Evolutionary conservation across 148 eudicot genomes (phyloP), one percentile per base, ranked within the genome.

Genomic region (Vaccinium macrocarpon): DNA sequence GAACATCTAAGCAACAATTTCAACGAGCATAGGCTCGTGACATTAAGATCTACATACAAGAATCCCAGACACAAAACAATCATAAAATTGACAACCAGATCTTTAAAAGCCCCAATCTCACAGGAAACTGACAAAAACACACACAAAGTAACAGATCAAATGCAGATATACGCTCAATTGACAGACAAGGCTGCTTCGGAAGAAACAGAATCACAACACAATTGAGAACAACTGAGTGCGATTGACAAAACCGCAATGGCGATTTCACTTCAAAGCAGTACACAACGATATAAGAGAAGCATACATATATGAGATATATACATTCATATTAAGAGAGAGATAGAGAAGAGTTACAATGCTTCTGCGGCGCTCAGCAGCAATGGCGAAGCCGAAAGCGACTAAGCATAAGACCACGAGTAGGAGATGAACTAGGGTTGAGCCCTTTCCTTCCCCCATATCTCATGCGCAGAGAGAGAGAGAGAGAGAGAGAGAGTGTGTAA

Each of bases 311-410:
- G 7, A 23, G 73, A 35, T 35, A 72, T 35, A 8, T 38, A 46
- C 51, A 76, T 5, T 21, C 35, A 76, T 23, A 76, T 11, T 10
- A 6, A 48, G 79, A 76, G 79, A 49, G 79, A 76, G 79, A 23
- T 29, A 48, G 56, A 42, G 77, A 49, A 6, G 35, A 50, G 80
- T 77, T 77, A 77, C 80, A 51, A 77, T 77, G 80, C 80, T 77
- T 51, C 80, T 77, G 14, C 80, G 80, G 80, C 80, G 80, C 59
- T 77, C 80, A 25, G 80, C 59, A 51, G 80, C 80, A 77, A 77
- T 77, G 80, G 80, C 32, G 80, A 77, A 77, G 19, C 80, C 80
- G 80, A 77, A 77, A 6, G 80, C 80, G 61, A 77, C 80, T 52
- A 77, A 77, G 80, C 80, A 50, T 27, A 77, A 50, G 80, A 51